A percentile compares a stretch with the other conserved stretches of the same genome.
Conservation (phyloP, 371 early-diverging fungal genomes). For the Lichtheimia ramosa region DNA sequence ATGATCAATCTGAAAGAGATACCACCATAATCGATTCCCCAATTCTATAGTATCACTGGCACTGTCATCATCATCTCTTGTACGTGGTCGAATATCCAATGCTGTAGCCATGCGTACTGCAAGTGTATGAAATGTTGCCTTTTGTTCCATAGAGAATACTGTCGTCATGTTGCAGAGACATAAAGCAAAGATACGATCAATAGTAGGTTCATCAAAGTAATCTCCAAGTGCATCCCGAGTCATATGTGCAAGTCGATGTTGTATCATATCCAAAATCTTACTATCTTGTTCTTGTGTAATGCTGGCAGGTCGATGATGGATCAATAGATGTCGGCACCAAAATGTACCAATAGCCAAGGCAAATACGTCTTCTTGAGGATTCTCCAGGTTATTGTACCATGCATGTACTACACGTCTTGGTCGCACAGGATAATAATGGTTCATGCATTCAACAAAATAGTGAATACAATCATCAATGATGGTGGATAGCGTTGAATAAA, state of each 20-base stretch:
- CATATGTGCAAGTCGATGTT: constrained; percentile 19
- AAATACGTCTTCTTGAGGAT: constrained; percentile 9
- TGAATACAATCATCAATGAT: constrained; percentile 25
- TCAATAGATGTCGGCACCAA: constrained; percentile 30
- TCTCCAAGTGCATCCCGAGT: constrained; percentile 25
- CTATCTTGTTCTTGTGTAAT: constrained; percentile 12
- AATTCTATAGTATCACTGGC: constrained; percentile 16
- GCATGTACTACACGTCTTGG: constrained; percentile 15
- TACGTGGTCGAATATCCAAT: constrained; percentile 17
- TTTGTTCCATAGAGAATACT: constrained; percentile 20
- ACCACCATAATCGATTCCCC: constrained; percentile 32
- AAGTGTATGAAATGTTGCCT: constrained; percentile 26
- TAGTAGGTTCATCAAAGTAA: constrained; percentile 28
- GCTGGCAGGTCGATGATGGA: constrained; percentile 22
- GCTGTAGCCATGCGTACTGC: constrained; percentile 28
- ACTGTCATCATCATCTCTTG: neutral
- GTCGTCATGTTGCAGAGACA: constrained; percentile 28
- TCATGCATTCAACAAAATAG: constrained; percentile 27
- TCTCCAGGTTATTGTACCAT: constrained; percentile 21
- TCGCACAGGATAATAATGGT: constrained; percentile 32
- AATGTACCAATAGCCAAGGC: constrained; percentile 24
- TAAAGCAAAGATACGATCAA: constrained; percentile 24
- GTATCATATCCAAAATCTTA: constrained; percentile 22
- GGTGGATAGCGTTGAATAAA: constrained; percentile 9
- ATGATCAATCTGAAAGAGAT: constrained; percentile 32